Base-by-base conservation (phyloP, 2,329 filamentous ascomycete species). In the Bretziella fagacearum region DNA sequence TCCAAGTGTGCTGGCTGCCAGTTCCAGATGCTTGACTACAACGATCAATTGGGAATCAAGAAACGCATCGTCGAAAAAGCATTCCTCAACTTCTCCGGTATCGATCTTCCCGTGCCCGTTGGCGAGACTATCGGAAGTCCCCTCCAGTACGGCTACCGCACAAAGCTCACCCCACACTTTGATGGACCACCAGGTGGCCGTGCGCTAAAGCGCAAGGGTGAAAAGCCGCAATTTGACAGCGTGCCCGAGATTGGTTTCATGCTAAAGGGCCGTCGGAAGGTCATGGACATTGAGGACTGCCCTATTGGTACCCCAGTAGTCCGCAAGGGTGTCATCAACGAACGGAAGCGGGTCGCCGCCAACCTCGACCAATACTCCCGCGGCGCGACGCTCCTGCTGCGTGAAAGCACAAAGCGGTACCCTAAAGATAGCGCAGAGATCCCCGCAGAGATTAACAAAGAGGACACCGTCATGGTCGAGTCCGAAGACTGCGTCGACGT, bases 151-250 rank as follows among this genome's bases (percentile, higher is more conserved):
- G 83, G 81, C 48, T 98, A 98, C 67, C 77, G 91, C 46, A 98
- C 91, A 17, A 98, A 98, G 65, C 71, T 98, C 54, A 98, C 91
- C 15, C 91, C 91, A 23, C 91, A 98, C 63, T 98, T 96, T 59
- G 82, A 93, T 58, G 82, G 77, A 0, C 84, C 86, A 1, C 74
- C 76, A 4, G 70, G 66, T 32, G 64, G 56, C 58, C 62, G 72
- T 50, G 60, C 58, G 51, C 62, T 72, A 56, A 62, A 60, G 57
- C 68, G 72, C 50, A 66, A 68, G 50, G 68, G 70, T 49, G 65
- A 63, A 45, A 56, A 58, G 53, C 51, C 58, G 7, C 53, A 61
- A 4, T 81, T 83, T 55, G 63, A 70, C 11, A 67, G 71, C 48
- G 70, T 82, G 3, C 91, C 91, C 0, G 73, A 81, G 2, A 84